Base-by-base conservation (phyloP, 108 stramenopile genomes). In the Epithemia pelagica region DNA sequence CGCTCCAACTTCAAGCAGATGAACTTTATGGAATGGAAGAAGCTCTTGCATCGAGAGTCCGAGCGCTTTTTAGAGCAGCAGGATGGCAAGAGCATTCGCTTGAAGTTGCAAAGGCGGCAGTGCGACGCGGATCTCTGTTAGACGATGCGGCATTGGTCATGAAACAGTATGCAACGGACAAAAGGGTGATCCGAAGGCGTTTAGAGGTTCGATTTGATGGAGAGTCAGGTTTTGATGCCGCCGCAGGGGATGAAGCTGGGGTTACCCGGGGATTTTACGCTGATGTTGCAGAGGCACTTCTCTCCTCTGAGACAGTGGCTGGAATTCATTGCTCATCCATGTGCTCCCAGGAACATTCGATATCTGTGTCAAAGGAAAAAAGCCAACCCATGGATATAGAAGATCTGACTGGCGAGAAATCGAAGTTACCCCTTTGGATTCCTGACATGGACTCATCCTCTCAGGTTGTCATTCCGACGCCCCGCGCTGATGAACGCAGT, bases 21-120 rank as follows among this genome's bases (percentile, higher is more conserved):
- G 81, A 82, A 52, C 67, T 82, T 5, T 82, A 82, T 54, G 77
- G 76, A 53, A 75, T 82, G 77, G 81, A 82, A 70, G 81, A 82
- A 55, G 72, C 73, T n/a, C 74, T 82, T 60, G 77, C 70, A n/a
- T 61, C 75, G 1, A 66, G 77, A 18, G 78, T 82, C 15, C 31
- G 59, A 55, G 51, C 77, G 18, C 59, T 74, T 25, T 82, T 82
- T 59, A 32, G 74, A 28, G 61, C 73, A 2, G 71, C 78, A 57
- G 37, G 70, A 62, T 82, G 81, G 81, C 55, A 71, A 37, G 81
- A 82, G 54, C 74, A 70, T 59, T 68, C 76, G 26, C 55, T 82
- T 2, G 61, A 82, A 58, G 71, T 72, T 52, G 81, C 74, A 28
- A 82, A 82, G 57, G 81, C 70, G 20, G 70, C 77, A 20, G 67